A percentile compares a stretch with the other conserved stretches of the same genome.
Conservation (phyloP, 345 rosid species). For the Linum lewisii region DNA sequence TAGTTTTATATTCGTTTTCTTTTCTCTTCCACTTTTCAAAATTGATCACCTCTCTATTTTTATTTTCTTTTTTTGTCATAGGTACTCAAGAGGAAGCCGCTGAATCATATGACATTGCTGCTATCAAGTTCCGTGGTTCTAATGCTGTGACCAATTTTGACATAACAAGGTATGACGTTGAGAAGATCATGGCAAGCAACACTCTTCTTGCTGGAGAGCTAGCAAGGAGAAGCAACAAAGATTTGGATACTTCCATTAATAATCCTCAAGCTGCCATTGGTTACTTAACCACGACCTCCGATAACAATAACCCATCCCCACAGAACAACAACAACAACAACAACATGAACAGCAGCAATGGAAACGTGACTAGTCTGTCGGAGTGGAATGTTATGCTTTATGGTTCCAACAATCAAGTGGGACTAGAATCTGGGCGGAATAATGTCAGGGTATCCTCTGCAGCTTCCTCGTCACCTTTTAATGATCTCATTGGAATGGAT, state of each 20-base stretch:
- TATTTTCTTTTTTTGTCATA: slow-evolving; percentile 1
- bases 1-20: too few species aligned
- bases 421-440: too few species aligned
- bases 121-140: slow-evolving; percentile 66
- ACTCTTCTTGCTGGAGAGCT: slow-evolving; percentile 63
- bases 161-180: slow-evolving; percentile 62
- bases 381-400: slow-evolving; percentile 41
- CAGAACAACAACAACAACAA: slow-evolving; percentile 14
- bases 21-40: neutral
- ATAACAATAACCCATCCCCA: slow-evolving; percentile 13
- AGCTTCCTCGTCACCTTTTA: slow-evolving; percentile 30
- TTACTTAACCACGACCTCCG: slow-evolving; percentile 13
- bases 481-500: slow-evolving; percentile 37
- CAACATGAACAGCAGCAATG: slow-evolving; percentile 11
- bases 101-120: slow-evolving; percentile 73
- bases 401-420: neutral
- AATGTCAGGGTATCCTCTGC: slow-evolving; percentile 16
- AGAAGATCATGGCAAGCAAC: slow-evolving; percentile 63
- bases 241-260: slow-evolving; percentile 6
- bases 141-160: slow-evolving; percentile 79
- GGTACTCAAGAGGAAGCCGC: slow-evolving; percentile 92
- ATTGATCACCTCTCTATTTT: neutral
- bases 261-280: neutral
- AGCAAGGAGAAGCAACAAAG: slow-evolving; percentile 53
- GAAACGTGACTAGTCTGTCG: slow-evolving; percentile 11